Evolutionary conservation across 345 rosid species (phyloP), one percentile per base, ranked within the genome.

Genomic region (Melastoma malabathricum): DNA sequence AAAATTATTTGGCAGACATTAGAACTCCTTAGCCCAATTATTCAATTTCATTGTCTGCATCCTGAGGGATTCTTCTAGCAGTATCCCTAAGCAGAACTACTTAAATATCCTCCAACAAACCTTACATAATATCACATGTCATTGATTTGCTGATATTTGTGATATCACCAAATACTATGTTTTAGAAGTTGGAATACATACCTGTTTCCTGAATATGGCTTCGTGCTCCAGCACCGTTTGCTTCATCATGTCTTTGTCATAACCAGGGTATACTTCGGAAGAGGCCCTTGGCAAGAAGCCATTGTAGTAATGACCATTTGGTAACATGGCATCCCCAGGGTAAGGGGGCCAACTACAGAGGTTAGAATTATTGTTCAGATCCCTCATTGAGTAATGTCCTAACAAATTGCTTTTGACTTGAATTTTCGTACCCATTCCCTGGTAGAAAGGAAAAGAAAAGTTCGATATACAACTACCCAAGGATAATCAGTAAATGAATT

Each of bases 191-290:
- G 41, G 12, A 6, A 34, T 34, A 34, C 27, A 43, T 66, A 90
- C 98, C 96, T 90, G 98, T 16, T 71, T 48, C 82, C 70, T 80
- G 55, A 90, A 92, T 45, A 72, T 72, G 18, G 89, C 82, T 66
- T 92, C 98, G 18, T 92, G 98, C 68, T 87, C 75, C 31, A 90
- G 84, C 76, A 92, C 87, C 46, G 71, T 84, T 51, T 41, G 79
- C 72, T 79, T 92, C 72, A 87, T 68, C 18, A 51, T 52, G 56
- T 82, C 89, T 67, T 68, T 82, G 48, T 72, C 87, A 44, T 66
- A 61, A 29, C 67, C 80, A 7, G 75, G 64, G 73, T 67, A 78
- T 10, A 75, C 48, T 59, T 81, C 94, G 3, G 68, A 52, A 15
- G 71, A 27, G 23, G 68, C 66, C 61, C 72, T 68, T 8, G 76